Percentiles rank a stretch among this genome's conserved stretches.
phyloP scores from a whole-genome alignment of 2,329 filamentous ascomycete genomes.

The Calonectria fujianensis region DNA sequence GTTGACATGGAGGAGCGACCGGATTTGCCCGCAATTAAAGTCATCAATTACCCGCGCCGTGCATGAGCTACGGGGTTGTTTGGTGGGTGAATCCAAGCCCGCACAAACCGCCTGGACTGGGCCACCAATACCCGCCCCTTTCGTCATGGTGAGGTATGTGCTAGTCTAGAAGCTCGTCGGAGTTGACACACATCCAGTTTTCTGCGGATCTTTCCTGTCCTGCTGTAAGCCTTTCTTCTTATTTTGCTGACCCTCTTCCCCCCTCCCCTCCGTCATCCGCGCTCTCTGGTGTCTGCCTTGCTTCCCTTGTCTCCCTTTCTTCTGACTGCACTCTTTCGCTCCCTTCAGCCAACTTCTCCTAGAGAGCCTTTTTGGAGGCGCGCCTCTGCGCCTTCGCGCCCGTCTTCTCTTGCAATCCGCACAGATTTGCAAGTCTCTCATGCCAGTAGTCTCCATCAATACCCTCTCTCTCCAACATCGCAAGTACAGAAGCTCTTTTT shows the following conservation, averaged over 20 bases:
- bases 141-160: constrained; percentile 37
- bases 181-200: constrained; percentile 8
- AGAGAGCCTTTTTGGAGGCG: neutral
- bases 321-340: neutral
- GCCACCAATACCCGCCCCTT: constrained; percentile 21
- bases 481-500: no score
- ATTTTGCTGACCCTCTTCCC: neutral
- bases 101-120: constrained; percentile 4
- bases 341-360: neutral
- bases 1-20: neutral
- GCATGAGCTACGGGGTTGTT: neutral
- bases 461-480: neutral
- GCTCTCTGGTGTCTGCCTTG: no score
- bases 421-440: constrained; percentile 6
- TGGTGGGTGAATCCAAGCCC: constrained; percentile 3
- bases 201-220: neutral
- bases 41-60: neutral
- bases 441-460: neutral
- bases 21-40: neutral
- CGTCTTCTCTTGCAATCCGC: neutral
- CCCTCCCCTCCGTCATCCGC: neutral
- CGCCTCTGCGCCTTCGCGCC: neutral
- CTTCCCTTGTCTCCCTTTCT: neutral
- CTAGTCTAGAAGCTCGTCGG: constrained; percentile 19
- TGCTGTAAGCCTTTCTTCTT: neutral